Evolutionary conservation across 2,329 filamentous ascomycete species (phyloP).

Genomic region (Orbilia javanica): DNA sequence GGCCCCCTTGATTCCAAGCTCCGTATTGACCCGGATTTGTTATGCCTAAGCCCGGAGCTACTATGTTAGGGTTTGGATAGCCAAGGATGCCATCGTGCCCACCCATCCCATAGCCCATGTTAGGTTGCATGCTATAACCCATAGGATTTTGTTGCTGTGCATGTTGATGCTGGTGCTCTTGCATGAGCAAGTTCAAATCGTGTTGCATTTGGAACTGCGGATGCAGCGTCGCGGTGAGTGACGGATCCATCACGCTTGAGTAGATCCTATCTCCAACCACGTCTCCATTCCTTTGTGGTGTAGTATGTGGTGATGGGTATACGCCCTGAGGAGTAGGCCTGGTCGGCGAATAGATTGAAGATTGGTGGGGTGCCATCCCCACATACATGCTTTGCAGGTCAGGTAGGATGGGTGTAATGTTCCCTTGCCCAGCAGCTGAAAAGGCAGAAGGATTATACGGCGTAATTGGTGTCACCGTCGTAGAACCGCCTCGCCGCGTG

Average conservation of each 20-base stretch:
- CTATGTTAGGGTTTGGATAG: conserved; percentile 35
- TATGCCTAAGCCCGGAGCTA: conserved; percentile 49
- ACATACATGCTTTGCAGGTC: conserved; percentile 52
- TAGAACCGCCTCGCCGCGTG: conserved; percentile 52
- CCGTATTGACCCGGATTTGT: conserved; percentile 46
- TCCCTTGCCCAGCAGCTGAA: conserved; percentile 29
- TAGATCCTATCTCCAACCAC: conserved; percentile 53
- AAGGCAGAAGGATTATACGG: conserved; percentile 49
- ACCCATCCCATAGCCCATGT: conserved; percentile 43
- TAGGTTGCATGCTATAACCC: conserved; percentile 37
- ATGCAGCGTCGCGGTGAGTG: conserved; percentile 33
- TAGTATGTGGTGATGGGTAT: conserved; percentile 43
- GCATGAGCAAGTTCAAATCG: conserved; percentile 52
- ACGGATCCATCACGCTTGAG: conserved; percentile 43
- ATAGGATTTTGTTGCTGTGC: conserved; percentile 44
- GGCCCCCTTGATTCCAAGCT: conserved; percentile 46
- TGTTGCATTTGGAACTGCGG: conserved; percentile 48
- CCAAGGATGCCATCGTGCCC: conserved; percentile 46
- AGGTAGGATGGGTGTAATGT: conserved; percentile 42
- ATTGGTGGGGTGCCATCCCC: conserved; percentile 22
- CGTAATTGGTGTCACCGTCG: conserved; percentile 55
- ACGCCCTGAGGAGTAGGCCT: conserved; percentile 44
- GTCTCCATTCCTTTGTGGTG: conserved; percentile 52
- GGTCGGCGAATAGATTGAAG: conserved; percentile 53
- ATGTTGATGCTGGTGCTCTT: conserved; percentile 47